Base-by-base conservation (phyloP, 192 early-diverging fungal genomes). In the Coemansia sp. region DNA sequence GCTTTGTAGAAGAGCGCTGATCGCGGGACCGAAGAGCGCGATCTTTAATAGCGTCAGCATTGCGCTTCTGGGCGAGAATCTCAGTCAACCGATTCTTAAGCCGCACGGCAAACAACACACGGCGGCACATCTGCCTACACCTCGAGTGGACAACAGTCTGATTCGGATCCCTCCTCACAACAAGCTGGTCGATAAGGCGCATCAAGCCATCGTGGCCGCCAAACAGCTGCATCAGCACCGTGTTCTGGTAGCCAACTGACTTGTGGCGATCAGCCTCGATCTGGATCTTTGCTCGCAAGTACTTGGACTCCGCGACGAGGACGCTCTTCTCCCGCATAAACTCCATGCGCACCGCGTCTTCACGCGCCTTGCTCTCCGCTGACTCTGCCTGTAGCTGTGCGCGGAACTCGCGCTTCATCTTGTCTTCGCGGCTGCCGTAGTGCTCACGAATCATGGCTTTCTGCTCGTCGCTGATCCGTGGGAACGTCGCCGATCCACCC, bases 201-300 rank as follows among this genome's bases (percentile, higher is more conserved):
- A 70, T 33, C 49, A 85, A 11, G 24, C 74, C 78, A 10, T 66
- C 44, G 18, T 67, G 63, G 9, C 82, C 82, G 20, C 82, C 82
- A 9, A 71, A 33, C 43, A 85, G 49, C 65, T 68, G 68, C 61
- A 74, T n/a, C 20, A 80, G 34, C 16, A 68, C 40, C 18, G 54
- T 55, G 18, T 76, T 77, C 42, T 85, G 74, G 67, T 55, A 73
- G 42, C 49, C 20, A 5, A 80, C 63, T 34, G 63, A 67, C 40
- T 38, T 72, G 47, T 61, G 27, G 31, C 67, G 52, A 46, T 71
- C 62, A n/a, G 41, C 24, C 52, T 54, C 71, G 27, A 70, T 66
- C 33, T 73, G 27, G 36, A 80, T 61, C 38, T 74, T 71, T 4
- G 36, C 71, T 12, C 72, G 74, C 44, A 73, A 55, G 54, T 85